phyloP scores from a whole-genome alignment of 192 early-diverging fungal genomes.

The Glomus cerebriforme region DNA sequence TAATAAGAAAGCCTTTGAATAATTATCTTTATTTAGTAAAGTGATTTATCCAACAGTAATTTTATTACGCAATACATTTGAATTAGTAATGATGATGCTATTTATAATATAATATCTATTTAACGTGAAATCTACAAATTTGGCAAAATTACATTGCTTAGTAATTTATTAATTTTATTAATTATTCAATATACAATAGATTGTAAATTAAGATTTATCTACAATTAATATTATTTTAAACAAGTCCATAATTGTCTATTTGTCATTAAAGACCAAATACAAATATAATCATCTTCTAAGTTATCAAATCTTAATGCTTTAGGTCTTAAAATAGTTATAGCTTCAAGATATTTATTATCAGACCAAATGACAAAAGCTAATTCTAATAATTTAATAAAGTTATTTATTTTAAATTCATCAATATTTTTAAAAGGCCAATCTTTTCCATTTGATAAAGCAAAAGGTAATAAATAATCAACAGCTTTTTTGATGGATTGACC shows the following conservation, averaged over 20 bases:
- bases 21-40: too few relatives aligned
- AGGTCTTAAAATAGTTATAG: constrained; percentile 38
- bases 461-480: constrained; percentile 55
- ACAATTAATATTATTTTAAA: neutral
- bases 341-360: constrained; percentile 45
- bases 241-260: constrained; percentile 11
- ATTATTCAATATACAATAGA: too few relatives aligned
- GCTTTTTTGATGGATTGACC: constrained; percentile 53
- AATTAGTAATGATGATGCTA: too few relatives aligned
- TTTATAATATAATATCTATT: too few relatives aligned
- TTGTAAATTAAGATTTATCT: too few relatives aligned
- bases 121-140: too few relatives aligned
- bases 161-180: too few relatives aligned
- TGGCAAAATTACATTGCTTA: too few relatives aligned
- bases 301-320: neutral
- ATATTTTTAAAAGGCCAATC: constrained; percentile 51
- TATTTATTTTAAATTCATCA: constrained; percentile 44
- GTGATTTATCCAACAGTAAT: too few relatives aligned
- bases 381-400: constrained; percentile 48
- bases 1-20: too few relatives aligned
- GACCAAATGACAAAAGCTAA: constrained; percentile 53
- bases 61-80: too few relatives aligned
- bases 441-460: constrained; percentile 43
- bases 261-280: neutral
- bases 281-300: constrained; percentile 21